Evolutionary conservation across 805 yeast species (phyloP).

Genomic region (Kodamaea lidongshanica): DNA sequence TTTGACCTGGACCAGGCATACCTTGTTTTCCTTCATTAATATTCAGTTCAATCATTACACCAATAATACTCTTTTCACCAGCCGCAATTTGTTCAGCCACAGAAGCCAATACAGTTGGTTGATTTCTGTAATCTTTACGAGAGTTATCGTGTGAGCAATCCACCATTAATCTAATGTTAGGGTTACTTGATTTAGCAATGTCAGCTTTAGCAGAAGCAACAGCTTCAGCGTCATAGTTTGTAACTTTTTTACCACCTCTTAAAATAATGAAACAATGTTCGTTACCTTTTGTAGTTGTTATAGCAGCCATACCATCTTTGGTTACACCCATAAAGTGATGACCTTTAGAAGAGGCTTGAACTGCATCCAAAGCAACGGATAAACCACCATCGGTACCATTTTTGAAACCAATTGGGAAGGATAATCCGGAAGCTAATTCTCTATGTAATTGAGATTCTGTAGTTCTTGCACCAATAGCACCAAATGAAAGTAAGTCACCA

Average conservation of each 20-base stretch:
- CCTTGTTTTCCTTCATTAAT: slow-evolving; percentile 88
- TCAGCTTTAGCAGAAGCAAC: slow-evolving; percentile 68
- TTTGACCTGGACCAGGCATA: slow-evolving; percentile 52
- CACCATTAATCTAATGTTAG: slow-evolving; percentile 67
- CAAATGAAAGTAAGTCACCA: slow-evolving; percentile 83
- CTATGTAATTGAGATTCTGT: slow-evolving; percentile 98
- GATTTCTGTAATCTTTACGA: slow-evolving; percentile 87
- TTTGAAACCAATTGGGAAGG: slow-evolving; percentile 99
- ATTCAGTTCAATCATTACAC: slow-evolving; percentile 94
- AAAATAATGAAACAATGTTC: slow-evolving; percentile 88
- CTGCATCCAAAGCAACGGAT: slow-evolving; percentile 90
- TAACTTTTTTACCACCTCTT: slow-evolving; percentile 93
- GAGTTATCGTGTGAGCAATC: slow-evolving; percentile 99
- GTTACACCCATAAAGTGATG: slow-evolving; percentile 98
- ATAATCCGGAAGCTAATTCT: slow-evolving; percentile 93
- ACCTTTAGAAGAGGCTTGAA: slow-evolving; percentile 81
- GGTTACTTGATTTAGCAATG: slow-evolving; percentile 44
- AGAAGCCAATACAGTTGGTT: slow-evolving; percentile 80
- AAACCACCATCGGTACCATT: slow-evolving; percentile 97
- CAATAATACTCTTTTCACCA: slow-evolving; percentile 79
- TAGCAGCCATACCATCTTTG: slow-evolving; percentile 94
- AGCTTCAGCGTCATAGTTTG: slow-evolving; percentile 83
- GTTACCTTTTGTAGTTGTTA: slow-evolving; percentile 93
- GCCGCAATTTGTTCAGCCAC: slow-evolving; percentile 76
- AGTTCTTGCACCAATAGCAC: slow-evolving; percentile 99